Evolutionary conservation across 1,139 yeast species (phyloP).

Genomic region (Diutina catenulata): DNA sequence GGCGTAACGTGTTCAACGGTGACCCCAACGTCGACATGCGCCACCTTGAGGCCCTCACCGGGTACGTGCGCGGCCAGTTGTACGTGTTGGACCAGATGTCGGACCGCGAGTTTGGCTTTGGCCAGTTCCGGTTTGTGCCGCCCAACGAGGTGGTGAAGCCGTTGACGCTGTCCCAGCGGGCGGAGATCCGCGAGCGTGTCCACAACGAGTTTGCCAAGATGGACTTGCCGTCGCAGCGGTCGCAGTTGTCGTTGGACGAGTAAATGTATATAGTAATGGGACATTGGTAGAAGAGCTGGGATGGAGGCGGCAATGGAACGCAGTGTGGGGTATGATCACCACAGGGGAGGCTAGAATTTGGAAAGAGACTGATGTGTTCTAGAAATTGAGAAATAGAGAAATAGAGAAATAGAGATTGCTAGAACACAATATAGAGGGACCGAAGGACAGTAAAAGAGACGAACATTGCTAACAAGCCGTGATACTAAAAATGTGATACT

Average conservation of each 20-base stretch:
- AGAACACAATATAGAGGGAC: too few species aligned
- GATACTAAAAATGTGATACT: too few species aligned
- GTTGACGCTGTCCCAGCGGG: constrained; percentile 51
- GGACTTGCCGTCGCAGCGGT: constrained; percentile 50
- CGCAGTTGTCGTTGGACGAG: constrained; percentile 52
- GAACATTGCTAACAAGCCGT: too few species aligned
- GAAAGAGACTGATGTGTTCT: too few species aligned
- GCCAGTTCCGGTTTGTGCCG: constrained; percentile 76
- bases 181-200: constrained; percentile 22
- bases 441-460: too few species aligned
- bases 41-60: constrained; percentile 77
- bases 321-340: not conserved
- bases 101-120: constrained; percentile 89
- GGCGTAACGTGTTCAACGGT: constrained; percentile 89
- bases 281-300: too few species aligned
- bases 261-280: constrained; percentile 12
- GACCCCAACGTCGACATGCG: constrained; percentile 71
- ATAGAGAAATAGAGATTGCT: too few species aligned
- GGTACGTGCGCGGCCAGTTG: constrained; percentile 79
- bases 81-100: constrained; percentile 76
- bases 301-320: not conserved
- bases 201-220: constrained; percentile 33
- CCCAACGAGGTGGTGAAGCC: constrained; percentile 73
- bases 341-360: too few species aligned
- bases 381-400: too few species aligned